Evolutionary conservation across 1,284 basidiomycete species (phyloP).

Genomic region (Malassezia obtusa): DNA sequence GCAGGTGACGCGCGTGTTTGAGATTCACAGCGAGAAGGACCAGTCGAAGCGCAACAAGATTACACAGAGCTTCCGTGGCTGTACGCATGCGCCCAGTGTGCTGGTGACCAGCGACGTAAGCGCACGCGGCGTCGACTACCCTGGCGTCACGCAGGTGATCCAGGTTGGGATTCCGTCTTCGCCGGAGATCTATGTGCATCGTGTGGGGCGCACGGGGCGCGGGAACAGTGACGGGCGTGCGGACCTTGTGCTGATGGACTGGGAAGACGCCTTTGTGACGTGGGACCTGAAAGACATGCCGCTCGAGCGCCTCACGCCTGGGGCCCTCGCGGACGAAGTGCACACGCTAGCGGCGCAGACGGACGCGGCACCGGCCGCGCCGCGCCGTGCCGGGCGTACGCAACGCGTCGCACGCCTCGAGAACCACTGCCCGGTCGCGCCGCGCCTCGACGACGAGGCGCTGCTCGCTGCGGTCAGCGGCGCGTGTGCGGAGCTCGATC

Average conservation of each 20-base stretch:
- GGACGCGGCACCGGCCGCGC: background rate
- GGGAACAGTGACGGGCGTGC: slow-evolving; percentile 63
- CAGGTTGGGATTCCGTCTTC: slow-evolving; percentile 72
- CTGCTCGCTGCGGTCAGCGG: slow-evolving; percentile 5
- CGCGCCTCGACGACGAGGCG: slow-evolving; percentile 8
- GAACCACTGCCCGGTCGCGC: slow-evolving; percentile 10
- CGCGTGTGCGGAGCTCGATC: slow-evolving; percentile 16
- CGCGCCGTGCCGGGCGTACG: slow-evolving; percentile 24
- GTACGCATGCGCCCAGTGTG: slow-evolving; percentile 52
- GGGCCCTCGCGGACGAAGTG: background rate
- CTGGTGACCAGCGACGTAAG: slow-evolving; percentile 51
- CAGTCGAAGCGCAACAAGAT: slow-evolving; percentile 61
- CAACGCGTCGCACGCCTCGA: slow-evolving; percentile 49
- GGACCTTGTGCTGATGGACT: slow-evolving; percentile 75
- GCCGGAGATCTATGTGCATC: slow-evolving; percentile 75
- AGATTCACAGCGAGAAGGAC: slow-evolving; percentile 74
- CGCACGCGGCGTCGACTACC: slow-evolving; percentile 52
- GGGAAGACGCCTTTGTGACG: slow-evolving; percentile 66
- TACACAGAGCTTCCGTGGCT: slow-evolving; percentile 61
- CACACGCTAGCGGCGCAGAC: background rate
- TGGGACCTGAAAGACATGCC: slow-evolving; percentile 63
- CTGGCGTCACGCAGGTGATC: slow-evolving; percentile 80
- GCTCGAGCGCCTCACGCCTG: slow-evolving; percentile 49
- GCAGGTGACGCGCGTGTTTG: slow-evolving; percentile 51
- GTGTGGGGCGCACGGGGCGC: slow-evolving; percentile 82